phyloP scores from a whole-genome alignment of 2,329 filamentous ascomycete genomes.

The Nemania diffusa region DNA sequence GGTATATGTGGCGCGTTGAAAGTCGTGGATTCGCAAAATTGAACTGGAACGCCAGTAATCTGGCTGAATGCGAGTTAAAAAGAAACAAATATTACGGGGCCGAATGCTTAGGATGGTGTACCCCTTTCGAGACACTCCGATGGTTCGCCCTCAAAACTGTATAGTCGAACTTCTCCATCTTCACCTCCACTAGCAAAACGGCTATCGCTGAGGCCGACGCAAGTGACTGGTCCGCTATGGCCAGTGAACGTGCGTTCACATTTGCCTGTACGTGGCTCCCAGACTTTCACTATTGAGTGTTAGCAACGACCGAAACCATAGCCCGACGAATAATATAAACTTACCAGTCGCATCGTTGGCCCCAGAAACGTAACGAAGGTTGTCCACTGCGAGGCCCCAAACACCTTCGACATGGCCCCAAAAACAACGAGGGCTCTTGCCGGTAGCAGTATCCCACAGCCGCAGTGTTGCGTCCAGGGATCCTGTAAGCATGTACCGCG shows the following conservation, averaged over 20 bases:
- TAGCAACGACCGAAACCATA: constrained; percentile 5
- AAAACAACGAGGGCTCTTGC: constrained; percentile 87
- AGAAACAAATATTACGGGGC: constrained; percentile 12
- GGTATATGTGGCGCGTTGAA: constrained; percentile 32
- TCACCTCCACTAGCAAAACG: constrained; percentile 92
- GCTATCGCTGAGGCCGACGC: constrained; percentile 89
- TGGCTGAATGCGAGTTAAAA: background rate
- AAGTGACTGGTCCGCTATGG: constrained; percentile 90
- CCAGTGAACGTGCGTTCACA: constrained; percentile 94
- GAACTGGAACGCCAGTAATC: constrained; percentile 5
- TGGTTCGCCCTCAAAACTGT: constrained; percentile 72
- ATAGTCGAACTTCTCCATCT: constrained; percentile 89
- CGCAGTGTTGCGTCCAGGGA: constrained; percentile 91
- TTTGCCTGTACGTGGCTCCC: constrained; percentile 91
- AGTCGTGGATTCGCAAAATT: constrained; percentile 18
- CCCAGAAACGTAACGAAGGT: constrained; percentile 85
- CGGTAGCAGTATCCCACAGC: constrained; percentile 88
- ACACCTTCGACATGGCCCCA: constrained; percentile 97
- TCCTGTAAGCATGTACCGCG: constrained; percentile 91
- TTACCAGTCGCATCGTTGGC: constrained; percentile 82
- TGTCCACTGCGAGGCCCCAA: constrained; percentile 92
- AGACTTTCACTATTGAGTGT: constrained; percentile 76
- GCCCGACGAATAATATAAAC: background rate
- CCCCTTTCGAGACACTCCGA: constrained; percentile 59
- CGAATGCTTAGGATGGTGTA: constrained; percentile 58